These are phyloP conservation scores for Wallacemonas sp. DNA, from an alignment of 208 protist genomes.

Conservation along the genomic window DNA sequence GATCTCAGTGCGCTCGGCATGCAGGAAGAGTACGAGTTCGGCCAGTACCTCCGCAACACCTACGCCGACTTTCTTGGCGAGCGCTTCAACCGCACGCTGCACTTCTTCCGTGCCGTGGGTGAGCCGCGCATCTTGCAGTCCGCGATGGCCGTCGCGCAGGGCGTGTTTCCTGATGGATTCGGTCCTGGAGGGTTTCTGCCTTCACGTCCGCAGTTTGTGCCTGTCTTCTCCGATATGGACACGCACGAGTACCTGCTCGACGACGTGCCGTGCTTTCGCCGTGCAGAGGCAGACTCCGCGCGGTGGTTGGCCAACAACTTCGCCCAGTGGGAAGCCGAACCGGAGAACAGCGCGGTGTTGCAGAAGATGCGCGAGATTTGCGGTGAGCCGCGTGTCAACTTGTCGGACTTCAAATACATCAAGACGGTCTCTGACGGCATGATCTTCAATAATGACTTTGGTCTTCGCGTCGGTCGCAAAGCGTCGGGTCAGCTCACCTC, in stretches of 20 bases:
- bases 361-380: conserved; percentile 55
- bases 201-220: conserved; percentile 73
- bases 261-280: conserved; percentile 80
- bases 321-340: conserved; percentile 33
- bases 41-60: conserved; percentile 49
- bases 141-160: conserved; percentile 68
- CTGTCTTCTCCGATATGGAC: conserved; percentile 85
- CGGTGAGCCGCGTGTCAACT: conserved; percentile 13
- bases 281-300: conserved; percentile 66
- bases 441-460: conserved; percentile 76
- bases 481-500: conserved; percentile 17
- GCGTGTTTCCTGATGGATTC: conserved; percentile 78
- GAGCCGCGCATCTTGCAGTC: conserved; percentile 85
- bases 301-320: conserved; percentile 57
- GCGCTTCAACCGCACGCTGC: conserved; percentile 70
- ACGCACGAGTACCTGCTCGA: conserved; percentile 86
- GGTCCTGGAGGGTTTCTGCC: conserved; percentile 71
- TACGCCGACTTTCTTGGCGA: conserved; percentile 63
- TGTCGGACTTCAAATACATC: conserved; percentile 45
- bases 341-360: conserved; percentile 37
- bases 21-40: conserved; percentile 80
- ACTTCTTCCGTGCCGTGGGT: conserved; percentile 83
- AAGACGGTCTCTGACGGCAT: conserved; percentile 81
- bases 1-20: conserved; percentile 74
- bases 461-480: conserved; percentile 44